These are phyloP conservation scores for Penicillium sp. DNA, from an alignment of 2,329 filamentous ascomycete species.

Conservation along the genomic window DNA sequence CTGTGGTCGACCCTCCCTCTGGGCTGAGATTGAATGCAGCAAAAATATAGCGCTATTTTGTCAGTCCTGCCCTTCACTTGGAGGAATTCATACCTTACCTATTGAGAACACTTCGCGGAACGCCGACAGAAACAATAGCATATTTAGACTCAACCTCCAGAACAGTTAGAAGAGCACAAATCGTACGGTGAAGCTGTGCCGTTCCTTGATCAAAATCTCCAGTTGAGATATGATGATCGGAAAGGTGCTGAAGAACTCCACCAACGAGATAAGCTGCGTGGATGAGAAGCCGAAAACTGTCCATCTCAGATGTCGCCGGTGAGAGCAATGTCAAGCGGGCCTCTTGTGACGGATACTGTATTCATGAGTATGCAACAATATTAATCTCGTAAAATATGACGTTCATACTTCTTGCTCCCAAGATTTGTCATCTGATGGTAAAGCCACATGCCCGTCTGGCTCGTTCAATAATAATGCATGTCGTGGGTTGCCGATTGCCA, in stretches of 20 bases:
- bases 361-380: too few species aligned
- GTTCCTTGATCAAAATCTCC: not conserved
- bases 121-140: conserved; percentile 7
- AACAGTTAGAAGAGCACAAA: conserved; percentile 6
- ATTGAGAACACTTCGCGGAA: conserved; percentile 11
- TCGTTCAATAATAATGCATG: conserved; percentile 5
- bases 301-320: conserved; percentile 14
- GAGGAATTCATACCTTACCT: too few species aligned
- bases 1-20: too few species aligned
- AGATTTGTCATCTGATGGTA: conserved; percentile 10
- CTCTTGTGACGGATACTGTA: not conserved
- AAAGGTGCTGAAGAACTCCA: conserved; percentile 10
- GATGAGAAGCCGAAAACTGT: conserved; percentile 13
- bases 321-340: conserved; percentile 8
- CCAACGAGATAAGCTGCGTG: conserved; percentile 13
- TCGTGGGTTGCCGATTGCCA: conserved; percentile 10
- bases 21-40: too few species aligned
- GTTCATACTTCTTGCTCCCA: conserved; percentile 9
- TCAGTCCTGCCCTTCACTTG: too few species aligned
- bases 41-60: too few species aligned
- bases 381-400: not conserved
- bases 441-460: conserved; percentile 2
- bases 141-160: conserved; percentile 10
- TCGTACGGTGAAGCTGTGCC: conserved; percentile 13
- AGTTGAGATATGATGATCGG: conserved; percentile 2